Evolutionary conservation across 495 filamentous ascomycete species (phyloP).

Genomic region (Hypoxylon subgilvum): DNA sequence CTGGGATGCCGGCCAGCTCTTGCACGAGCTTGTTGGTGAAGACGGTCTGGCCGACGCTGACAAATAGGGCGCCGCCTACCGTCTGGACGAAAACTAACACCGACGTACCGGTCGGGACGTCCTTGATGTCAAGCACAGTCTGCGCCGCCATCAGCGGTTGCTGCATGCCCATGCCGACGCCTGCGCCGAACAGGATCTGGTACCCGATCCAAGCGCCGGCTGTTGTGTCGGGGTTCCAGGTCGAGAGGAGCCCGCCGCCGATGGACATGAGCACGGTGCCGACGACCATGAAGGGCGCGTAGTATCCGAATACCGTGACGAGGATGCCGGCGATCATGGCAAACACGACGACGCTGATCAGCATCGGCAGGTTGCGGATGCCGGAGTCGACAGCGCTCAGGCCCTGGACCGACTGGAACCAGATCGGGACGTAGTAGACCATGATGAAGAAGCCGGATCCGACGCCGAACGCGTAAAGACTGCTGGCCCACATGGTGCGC

Average conservation of each 20-base stretch:
- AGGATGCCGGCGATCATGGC: conserved; percentile 66
- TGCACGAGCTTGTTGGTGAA: conserved; percentile 73
- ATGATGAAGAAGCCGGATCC: conserved; percentile 72
- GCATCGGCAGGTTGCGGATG: conserved; percentile 76
- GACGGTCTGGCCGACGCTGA: conserved; percentile 77
- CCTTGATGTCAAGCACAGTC: conserved; percentile 64
- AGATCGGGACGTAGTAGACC: conserved; percentile 79
- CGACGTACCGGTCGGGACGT: conserved; percentile 71
- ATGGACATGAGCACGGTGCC: conserved; percentile 65
- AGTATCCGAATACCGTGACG: conserved; percentile 72
- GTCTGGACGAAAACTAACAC: conserved; percentile 74
- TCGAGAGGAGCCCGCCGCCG: conserved; percentile 74
- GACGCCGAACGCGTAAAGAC: conserved; percentile 61
- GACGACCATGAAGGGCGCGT: conserved; percentile 73
- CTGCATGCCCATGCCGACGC: conserved; percentile 67
- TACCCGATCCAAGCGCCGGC: conserved; percentile 76
- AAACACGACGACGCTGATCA: conserved; percentile 66
- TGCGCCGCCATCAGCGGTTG: conserved; percentile 69
- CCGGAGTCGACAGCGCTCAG: conserved; percentile 72
- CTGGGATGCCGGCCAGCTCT: conserved; percentile 61
- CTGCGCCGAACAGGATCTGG: conserved; percentile 72
- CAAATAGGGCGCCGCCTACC: conserved; percentile 74
- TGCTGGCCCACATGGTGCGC: conserved; percentile 66
- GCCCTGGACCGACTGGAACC: conserved; percentile 86
- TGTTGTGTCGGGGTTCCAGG: conserved; percentile 61